Conservation (phyloP, 225 moss, liverwort and hornwort species). For the Climacium dendroides region DNA sequence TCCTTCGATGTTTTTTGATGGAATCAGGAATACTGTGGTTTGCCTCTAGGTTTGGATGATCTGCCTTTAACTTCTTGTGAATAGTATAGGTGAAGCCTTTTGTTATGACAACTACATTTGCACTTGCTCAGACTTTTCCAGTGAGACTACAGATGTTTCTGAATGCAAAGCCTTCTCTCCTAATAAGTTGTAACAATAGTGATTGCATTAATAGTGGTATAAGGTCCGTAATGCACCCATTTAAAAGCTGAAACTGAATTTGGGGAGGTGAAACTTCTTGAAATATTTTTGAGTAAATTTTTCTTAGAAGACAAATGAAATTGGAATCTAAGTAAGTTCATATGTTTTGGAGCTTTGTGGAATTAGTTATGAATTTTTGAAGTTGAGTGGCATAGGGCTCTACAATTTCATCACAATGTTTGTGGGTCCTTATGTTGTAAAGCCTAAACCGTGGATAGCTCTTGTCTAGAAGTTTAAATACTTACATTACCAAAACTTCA, state of each 20-base stretch:
- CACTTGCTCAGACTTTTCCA: not conserved
- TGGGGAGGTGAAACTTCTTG: too few relatives aligned
- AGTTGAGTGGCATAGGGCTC: too few relatives aligned
- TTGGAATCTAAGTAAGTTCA: too few relatives aligned
- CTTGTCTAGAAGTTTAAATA: not conserved
- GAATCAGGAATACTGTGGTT: not conserved
- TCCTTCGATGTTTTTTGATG: not conserved
- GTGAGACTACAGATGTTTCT: not conserved
- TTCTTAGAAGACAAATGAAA: too few relatives aligned
- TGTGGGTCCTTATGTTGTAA: not conserved
- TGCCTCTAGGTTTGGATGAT: not conserved
- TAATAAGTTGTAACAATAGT: not conserved
- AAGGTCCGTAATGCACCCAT: too few relatives aligned
- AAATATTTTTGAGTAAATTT: too few relatives aligned
- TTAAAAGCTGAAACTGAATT: too few relatives aligned
- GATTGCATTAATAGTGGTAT: too few relatives aligned
- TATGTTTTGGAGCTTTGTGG: too few relatives aligned
- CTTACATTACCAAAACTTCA: not conserved
- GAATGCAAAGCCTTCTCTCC: not conserved
- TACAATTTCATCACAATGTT: not conserved
- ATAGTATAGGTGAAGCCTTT: not conserved
- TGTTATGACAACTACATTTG: not conserved
- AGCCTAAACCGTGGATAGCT: rapidly evolving
- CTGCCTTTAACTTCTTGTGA: not conserved
- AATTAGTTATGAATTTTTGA: not conserved